Conservation (phyloP, 768 basidiomycete genomes). For the Trametes elegans region DNA sequence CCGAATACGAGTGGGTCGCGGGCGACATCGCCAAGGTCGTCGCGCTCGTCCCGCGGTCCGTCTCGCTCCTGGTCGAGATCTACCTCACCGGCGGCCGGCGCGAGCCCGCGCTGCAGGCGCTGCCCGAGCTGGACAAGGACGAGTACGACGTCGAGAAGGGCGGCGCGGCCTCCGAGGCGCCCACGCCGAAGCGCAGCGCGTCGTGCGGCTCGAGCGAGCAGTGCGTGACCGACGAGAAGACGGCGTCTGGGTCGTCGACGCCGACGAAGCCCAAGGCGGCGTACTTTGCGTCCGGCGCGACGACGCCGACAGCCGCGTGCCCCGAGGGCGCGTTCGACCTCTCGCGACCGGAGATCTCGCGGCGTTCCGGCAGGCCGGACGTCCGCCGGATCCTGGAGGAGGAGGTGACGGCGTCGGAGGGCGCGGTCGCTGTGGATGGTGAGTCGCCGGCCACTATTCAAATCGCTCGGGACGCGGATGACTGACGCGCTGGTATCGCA, state of each 20-base stretch:
- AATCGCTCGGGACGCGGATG: not conserved
- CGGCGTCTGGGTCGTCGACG: not conserved
- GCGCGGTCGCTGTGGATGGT: slow-evolving; percentile 35
- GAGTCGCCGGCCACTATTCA: not conserved
- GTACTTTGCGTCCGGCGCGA: not conserved
- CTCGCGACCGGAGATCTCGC: slow-evolving; percentile 8
- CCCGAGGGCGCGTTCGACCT: slow-evolving; percentile 6
- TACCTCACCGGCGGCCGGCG: slow-evolving; percentile 22
- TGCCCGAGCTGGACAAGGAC: slow-evolving; percentile 1
- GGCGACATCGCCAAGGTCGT: slow-evolving; percentile 14
- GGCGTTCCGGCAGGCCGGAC: slow-evolving; percentile 27
- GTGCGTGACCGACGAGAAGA: not conserved
- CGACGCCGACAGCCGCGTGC: slow-evolving; percentile 6
- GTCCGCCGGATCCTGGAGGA: slow-evolving; percentile 25
- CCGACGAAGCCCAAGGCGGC: not conserved
- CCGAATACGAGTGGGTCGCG: slow-evolving; percentile 25
- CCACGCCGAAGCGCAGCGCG: not conserved
- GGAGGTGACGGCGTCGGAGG: slow-evolving; percentile 22
- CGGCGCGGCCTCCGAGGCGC: not conserved
- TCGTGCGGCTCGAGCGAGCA: not conserved
- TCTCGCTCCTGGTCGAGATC: slow-evolving; percentile 20
- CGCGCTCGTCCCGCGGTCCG: slow-evolving; percentile 13
- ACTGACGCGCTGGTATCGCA: not conserved
- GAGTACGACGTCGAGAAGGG: slow-evolving; percentile 9
- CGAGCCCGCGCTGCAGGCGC: not conserved